Conservation (phyloP, 352 stramenopile genomes). For the Phytophthora lateralis region DNA sequence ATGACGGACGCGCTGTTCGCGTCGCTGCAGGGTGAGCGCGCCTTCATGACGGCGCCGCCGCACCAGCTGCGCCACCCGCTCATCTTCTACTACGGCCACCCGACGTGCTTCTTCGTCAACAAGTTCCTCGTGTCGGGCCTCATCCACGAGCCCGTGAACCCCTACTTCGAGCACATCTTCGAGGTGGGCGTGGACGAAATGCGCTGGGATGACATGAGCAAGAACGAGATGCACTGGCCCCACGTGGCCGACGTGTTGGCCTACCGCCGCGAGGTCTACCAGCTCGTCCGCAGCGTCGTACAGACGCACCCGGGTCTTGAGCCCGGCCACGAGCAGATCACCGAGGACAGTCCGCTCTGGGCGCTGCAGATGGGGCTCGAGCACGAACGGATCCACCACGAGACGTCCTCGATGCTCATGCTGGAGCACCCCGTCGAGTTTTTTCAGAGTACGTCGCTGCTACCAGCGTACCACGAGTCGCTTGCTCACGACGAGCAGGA, state of each 20-base stretch:
- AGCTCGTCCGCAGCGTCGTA: conserved; percentile 87
- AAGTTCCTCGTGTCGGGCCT: conserved; percentile 95
- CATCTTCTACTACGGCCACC: conserved; percentile 99
- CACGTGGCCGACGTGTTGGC: conserved; percentile 88
- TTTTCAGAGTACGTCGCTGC: conserved; percentile 84
- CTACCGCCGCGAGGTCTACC: conserved; percentile 94
- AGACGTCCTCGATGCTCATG: conserved; percentile 97
- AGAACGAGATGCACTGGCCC: conserved; percentile 96
- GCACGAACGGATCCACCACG: conserved; percentile 97
- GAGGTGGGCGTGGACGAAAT: conserved; percentile 98
- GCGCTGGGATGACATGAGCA: conserved; percentile 98
- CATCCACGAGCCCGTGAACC: conserved; percentile 87
- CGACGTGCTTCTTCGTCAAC: conserved; percentile 96
- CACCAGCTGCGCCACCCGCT: conserved; percentile 95
- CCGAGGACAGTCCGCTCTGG: conserved; percentile 91
- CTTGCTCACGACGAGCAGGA: conserved; percentile 22
- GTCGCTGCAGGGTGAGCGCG: conserved; percentile 89
- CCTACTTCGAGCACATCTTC: conserved; percentile 96
- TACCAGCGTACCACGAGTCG: conserved; percentile 83
- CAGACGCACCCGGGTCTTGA: conserved; percentile 88
- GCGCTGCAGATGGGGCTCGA: conserved; percentile 95
- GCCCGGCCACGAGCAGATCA: conserved; percentile 75
- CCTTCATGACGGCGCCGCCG: conserved; percentile 91
- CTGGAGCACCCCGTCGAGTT: conserved; percentile 91
- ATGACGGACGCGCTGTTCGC: conserved; percentile 94